phyloP scores from a whole-genome alignment of 169 alveolate genomes.

The Eimeria sp. region DNA sequence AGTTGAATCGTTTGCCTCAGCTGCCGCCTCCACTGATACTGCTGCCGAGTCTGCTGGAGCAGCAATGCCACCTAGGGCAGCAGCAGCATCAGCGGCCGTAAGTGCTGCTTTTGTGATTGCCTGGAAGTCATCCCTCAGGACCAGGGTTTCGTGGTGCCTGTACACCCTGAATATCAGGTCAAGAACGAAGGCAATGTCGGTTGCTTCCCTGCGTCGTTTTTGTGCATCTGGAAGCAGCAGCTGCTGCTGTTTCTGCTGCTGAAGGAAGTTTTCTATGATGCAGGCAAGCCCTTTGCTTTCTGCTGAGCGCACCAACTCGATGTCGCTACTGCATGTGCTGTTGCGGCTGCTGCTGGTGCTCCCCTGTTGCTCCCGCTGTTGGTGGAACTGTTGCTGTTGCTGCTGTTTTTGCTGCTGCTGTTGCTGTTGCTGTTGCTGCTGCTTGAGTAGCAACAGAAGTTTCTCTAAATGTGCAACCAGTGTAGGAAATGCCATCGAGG shows the following conservation, averaged over 20 bases:
- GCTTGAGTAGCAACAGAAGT: not conserved
- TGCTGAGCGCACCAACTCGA: too few species aligned
- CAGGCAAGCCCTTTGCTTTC: too few species aligned
- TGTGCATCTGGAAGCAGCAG: not conserved
- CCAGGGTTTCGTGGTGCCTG: not conserved
- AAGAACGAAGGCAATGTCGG: not conserved
- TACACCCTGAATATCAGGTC: slow-evolving; percentile 11
- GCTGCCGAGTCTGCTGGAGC: not conserved
- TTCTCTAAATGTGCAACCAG: not conserved
- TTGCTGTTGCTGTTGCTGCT: too few species aligned
- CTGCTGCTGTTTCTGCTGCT: not conserved
- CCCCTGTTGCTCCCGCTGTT: too few species aligned
- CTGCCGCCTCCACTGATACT: not conserved
- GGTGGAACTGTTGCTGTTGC: too few species aligned
- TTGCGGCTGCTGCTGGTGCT: too few species aligned
- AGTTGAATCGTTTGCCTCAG: not conserved
- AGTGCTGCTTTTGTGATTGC: not conserved
- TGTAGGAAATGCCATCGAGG: not conserved
- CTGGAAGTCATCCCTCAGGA: slow-evolving; percentile 16
- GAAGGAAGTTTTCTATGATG: too few species aligned
- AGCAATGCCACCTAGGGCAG: too few species aligned
- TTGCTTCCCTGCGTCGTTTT: not conserved
- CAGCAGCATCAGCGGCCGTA: not conserved
- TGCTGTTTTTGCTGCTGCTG: too few species aligned
- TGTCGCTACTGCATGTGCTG: too few species aligned